Base-by-base conservation (phyloP, 768 basidiomycete genomes). In the Boletus sp. region DNA sequence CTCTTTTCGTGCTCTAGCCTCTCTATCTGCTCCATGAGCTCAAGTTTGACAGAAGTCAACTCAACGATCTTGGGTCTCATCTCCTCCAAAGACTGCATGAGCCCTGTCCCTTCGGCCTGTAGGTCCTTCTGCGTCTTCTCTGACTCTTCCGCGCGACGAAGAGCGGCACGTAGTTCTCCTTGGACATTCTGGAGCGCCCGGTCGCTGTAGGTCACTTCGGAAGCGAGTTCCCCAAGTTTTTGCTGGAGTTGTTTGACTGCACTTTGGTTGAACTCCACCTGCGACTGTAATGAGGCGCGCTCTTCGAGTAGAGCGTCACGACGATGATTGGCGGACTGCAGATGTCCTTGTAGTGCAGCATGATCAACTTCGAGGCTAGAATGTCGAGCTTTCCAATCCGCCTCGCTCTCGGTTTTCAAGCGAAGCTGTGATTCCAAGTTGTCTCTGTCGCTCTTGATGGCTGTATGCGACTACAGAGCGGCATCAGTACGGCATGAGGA, bases 11-110 rank as follows among this genome's bases (percentile, higher is more conserved):
- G 75, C 54, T 84, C 77, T 51, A 90, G 69, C 51, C 70, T 68
- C 57, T 82, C 83, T 42, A 83, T 74, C 61, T 82, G 82, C 56
- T 93, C 88, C 41, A 77, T 75, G 9, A 90, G 77, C 55, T 88
- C 82, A 14, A 89, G 72, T 67, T 86, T 90, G 56, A 76, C 79
- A 35, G 83, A 81, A 3, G 88, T 90, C 50, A 95, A 75, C 65
- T 90, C 85, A 21, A 92, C 84, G 57, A 93, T 84, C 74, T 93
- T 93, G 38, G 88, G 82, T 30, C 87, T 81, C 83, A 93, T 87
- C 70, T 93, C 90, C 58, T 93, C 86, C 55, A 93, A 72, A n/a
- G 88, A 84, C 29, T 78, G 82, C 83, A 93, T 82, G 33, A 94
- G 78, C 49, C 76, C 79, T n/a, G 80, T 83, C 38, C 91, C 90